Evolutionary conservation across 331 rosid species (phyloP).

Genomic region (Arachis monticola): DNA sequence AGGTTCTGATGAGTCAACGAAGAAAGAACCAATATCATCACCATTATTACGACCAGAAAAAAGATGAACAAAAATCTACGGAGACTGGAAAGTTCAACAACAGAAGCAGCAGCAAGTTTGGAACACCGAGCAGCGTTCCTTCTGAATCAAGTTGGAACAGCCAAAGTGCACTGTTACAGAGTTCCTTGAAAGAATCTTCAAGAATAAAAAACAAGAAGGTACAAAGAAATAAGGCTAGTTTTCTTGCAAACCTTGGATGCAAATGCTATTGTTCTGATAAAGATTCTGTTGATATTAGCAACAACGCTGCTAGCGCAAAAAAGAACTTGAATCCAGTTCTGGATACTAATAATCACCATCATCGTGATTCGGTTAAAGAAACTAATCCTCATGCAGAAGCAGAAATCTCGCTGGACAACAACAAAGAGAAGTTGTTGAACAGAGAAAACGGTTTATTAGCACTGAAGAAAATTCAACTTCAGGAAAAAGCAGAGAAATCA

Average conservation of each 20-base stretch:
- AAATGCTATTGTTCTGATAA: conserved; percentile 74
- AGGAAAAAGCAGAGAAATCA: conserved; percentile 45
- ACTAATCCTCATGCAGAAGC: conserved; percentile 40
- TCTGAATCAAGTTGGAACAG: conserved; percentile 91
- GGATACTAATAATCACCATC: background rate
- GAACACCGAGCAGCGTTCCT: conserved; percentile 77
- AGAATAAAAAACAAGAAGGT: conserved; percentile 29
- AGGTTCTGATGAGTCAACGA: conserved; percentile 31
- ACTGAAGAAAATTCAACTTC: conserved; percentile 47
- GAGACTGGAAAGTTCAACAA: conserved; percentile 39
- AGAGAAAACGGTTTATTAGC: conserved; percentile 38
- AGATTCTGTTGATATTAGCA: conserved; percentile 63
- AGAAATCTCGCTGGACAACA: conserved; percentile 34
- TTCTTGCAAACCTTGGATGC: conserved; percentile 69
- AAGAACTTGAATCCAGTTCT: conserved; percentile 39
- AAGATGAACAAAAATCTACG: conserved; percentile 33
- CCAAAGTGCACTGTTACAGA: conserved; percentile 59
- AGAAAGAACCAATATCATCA: conserved; percentile 26
- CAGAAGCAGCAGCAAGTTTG: conserved; percentile 38
- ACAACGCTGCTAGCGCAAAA: conserved; percentile 22
- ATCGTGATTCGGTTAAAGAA: conserved; percentile 31
- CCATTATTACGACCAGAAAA: conserved; percentile 12
- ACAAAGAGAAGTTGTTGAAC: conserved; percentile 46
- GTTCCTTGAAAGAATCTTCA: conserved; percentile 41
- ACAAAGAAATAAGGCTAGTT: conserved; percentile 44